A percentile compares a stretch with the other conserved stretches of the same genome.
These are phyloP conservation scores for Lepidium africanum DNA, from an alignment of 345 rosid genomes.

Conservation along the genomic window DNA sequence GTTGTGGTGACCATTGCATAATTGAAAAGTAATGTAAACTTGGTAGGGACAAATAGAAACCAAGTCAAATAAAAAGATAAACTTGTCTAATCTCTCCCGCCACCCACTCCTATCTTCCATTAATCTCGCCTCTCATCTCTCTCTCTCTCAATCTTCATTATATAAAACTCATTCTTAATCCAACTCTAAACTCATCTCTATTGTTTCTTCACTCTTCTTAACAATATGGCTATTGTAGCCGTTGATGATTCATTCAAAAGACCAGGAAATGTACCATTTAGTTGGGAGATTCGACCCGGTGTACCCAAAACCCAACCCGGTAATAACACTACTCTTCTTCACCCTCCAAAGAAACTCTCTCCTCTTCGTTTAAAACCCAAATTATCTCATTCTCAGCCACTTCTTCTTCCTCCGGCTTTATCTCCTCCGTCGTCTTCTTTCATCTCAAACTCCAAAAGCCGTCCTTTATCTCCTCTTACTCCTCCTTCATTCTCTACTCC, in stretches of 20 bases:
- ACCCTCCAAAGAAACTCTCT: constrained; percentile 26
- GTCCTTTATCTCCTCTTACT: constrained; percentile 25
- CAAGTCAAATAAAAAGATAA: constrained; percentile 25
- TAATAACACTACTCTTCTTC: not conserved
- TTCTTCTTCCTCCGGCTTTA: constrained; percentile 16
- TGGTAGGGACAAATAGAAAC: constrained; percentile 12
- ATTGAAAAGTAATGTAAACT: constrained; percentile 13
- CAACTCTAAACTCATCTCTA: not conserved
- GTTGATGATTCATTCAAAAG: constrained; percentile 69
- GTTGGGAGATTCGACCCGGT: constrained; percentile 98
- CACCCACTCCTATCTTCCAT: constrained; percentile 31
- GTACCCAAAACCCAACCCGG: constrained; percentile 52
- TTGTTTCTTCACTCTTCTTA: not conserved
- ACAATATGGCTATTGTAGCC: constrained; percentile 5
- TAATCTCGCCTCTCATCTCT: constrained; percentile 32
- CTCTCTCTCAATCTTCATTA: not conserved
- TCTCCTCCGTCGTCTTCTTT: constrained; percentile 29
- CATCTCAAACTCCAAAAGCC: constrained; percentile 13
- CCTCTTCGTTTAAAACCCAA: constrained; percentile 28
- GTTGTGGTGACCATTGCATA: constrained; percentile 9
- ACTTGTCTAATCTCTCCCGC: constrained; percentile 32
- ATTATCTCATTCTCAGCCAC: constrained; percentile 24
- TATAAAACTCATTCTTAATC: constrained; percentile 17
- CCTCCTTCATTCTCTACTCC: constrained; percentile 18
- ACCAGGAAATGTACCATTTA: constrained; percentile 79